Percentiles rank a stretch among this genome's conserved stretches.
phyloP scores from a whole-genome alignment of 805 yeast species.

The Yarrowia sp. region DNA sequence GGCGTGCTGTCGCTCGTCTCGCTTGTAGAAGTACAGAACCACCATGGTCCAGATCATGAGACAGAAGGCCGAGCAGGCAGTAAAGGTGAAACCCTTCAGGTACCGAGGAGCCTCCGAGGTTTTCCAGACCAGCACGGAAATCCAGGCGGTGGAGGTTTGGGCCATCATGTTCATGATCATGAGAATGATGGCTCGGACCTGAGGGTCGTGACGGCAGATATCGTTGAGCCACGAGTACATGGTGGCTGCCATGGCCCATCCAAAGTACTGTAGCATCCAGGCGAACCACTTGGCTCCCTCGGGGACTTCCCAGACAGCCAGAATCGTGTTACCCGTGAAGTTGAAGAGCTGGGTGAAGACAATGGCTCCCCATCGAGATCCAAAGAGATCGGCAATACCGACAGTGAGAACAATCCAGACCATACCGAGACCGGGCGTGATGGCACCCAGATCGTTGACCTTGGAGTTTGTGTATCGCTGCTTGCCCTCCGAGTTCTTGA shows the following conservation, averaged over 20 bases:
- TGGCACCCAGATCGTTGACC: constrained; percentile 59
- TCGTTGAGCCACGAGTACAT: constrained; percentile 65
- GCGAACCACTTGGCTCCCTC: constrained; percentile 67
- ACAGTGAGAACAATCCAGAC: constrained; percentile 49
- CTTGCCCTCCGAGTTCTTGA: constrained; percentile 44
- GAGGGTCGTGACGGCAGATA: constrained; percentile 59
- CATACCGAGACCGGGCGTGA: constrained; percentile 67
- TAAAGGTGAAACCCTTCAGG: constrained; percentile 45
- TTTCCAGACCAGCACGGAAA: constrained; percentile 55
- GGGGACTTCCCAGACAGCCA: constrained; percentile 63
- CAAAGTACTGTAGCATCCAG: constrained; percentile 61
- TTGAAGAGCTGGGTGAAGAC: constrained; percentile 61
- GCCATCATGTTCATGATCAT: constrained; percentile 60
- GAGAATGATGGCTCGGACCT: constrained; percentile 59
- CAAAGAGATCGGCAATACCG: constrained; percentile 56
- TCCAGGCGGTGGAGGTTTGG: constrained; percentile 62
- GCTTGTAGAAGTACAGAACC: constrained; percentile 62
- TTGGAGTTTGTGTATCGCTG: constrained; percentile 53
- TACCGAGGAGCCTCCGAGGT: constrained; percentile 47
- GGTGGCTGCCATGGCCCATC: constrained; percentile 67
- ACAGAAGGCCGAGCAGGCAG: constrained; percentile 42
- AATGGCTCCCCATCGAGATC: constrained; percentile 63
- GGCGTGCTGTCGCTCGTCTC: constrained; percentile 58
- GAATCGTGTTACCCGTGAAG: constrained; percentile 57
- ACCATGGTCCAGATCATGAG: constrained; percentile 46